phyloP scores from a whole-genome alignment of 1,139 yeast genomes.

The Debaryomycetaceae sp. region DNA sequence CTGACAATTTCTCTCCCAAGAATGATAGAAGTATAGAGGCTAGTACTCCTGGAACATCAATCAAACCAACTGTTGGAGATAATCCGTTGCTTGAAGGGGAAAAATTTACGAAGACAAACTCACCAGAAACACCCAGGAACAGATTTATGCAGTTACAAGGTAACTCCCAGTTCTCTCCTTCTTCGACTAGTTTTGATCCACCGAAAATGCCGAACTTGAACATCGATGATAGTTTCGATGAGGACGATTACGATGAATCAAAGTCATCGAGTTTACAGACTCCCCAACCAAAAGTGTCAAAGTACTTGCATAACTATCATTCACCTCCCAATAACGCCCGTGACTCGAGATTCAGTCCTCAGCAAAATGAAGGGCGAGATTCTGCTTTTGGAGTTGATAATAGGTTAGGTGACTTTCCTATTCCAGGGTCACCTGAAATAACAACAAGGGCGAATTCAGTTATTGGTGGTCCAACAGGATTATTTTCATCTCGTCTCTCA shows the following conservation, averaged over 20 bases:
- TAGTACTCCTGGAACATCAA: background rate
- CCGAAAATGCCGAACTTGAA: constrained; percentile 11
- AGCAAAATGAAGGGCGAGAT: constrained; percentile 16
- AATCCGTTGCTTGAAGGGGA: background rate
- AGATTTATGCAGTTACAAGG: background rate
- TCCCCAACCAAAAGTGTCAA: constrained; percentile 14
- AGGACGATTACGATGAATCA: constrained; percentile 7
- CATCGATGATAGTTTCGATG: constrained; percentile 31
- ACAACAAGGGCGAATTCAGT: constrained; percentile 48
- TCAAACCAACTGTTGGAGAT: background rate
- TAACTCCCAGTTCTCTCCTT: background rate
- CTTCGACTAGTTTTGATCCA: constrained; percentile 2
- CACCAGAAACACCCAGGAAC: background rate
- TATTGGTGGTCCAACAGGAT: constrained; percentile 31
- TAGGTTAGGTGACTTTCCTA: constrained; percentile 41
- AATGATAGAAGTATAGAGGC: background rate
- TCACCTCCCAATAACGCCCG: constrained; percentile 6
- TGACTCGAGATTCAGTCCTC: constrained; percentile 26
- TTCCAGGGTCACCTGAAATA: constrained; percentile 46
- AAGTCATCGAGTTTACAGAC: constrained; percentile 8
- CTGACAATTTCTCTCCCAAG: background rate
- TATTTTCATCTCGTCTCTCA: constrained; percentile 38
- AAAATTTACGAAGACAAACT: background rate
- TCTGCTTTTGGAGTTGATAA: constrained; percentile 22
- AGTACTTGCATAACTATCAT: constrained; percentile 6